Evolutionary conservation across 371 early-diverging fungal species (phyloP).

Genomic region (Smittium culicis): DNA sequence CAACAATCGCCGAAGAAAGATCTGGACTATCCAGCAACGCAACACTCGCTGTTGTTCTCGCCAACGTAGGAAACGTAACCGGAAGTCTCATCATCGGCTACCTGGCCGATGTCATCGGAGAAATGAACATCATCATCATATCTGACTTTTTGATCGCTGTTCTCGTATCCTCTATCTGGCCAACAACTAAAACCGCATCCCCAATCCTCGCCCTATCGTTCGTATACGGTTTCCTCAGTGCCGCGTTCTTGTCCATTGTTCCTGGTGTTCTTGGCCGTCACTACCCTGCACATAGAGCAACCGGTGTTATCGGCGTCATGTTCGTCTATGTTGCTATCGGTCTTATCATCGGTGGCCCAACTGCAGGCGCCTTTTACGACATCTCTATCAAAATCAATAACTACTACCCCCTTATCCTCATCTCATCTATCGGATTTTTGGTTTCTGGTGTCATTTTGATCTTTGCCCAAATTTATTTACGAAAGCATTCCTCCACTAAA

Average conservation of each 20-base stretch:
- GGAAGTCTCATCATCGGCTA: conserved; percentile 1
- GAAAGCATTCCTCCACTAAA: background rate
- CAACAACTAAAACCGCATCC: background rate
- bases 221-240: background rate
- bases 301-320: background rate
- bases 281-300: background rate
- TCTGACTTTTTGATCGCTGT: background rate
- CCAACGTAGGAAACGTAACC: conserved; percentile 21
- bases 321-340: background rate
- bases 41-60: conserved; percentile 20
- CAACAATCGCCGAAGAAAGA: conserved; percentile 27
- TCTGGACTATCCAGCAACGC: conserved; percentile 25
- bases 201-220: background rate
- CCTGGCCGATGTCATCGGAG: background rate
- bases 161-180: background rate
- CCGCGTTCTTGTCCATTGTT: background rate
- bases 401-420: background rate
- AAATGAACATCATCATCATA: conserved; percentile 6
- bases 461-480: too few species aligned
- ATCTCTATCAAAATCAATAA: background rate
- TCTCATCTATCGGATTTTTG: background rate
- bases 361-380: background rate
- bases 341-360: background rate
- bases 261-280: background rate
- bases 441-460: background rate